Conservation (phyloP, 352 stramenopile genomes). For the Plasmopara muralis region DNA sequence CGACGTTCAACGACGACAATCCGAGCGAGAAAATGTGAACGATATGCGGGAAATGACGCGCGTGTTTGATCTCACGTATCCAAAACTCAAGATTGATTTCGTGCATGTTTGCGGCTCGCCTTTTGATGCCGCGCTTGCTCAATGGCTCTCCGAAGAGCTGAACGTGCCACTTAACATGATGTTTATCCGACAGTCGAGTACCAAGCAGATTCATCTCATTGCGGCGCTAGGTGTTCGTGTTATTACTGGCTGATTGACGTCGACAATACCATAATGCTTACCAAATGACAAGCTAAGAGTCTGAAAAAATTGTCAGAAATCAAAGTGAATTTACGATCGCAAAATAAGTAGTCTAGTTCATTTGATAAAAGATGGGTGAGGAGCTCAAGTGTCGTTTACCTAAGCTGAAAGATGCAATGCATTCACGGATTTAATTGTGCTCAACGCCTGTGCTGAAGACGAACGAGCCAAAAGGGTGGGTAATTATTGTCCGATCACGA, state of each 20-base stretch:
- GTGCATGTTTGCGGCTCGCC: slow-evolving; percentile 55
- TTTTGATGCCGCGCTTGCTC: slow-evolving; percentile 78
- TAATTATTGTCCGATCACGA: too few relatives aligned
- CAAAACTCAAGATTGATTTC: slow-evolving; percentile 89
- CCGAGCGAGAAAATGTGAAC: slow-evolving; percentile 36
- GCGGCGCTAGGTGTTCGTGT: slow-evolving; percentile 79
- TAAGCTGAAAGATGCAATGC: too few relatives aligned
- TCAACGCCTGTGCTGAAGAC: too few relatives aligned
- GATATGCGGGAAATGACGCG: slow-evolving; percentile 72
- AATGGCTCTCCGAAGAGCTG: slow-evolving; percentile 77
- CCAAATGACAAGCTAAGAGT: too few relatives aligned
- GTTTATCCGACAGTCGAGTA: slow-evolving; percentile 89
- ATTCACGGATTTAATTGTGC: too few relatives aligned
- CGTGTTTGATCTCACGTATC: slow-evolving; percentile 88
- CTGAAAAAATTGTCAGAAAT: too few relatives aligned
- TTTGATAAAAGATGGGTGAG: too few relatives aligned
- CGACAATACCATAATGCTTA: too few relatives aligned
- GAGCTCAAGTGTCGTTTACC: too few relatives aligned
- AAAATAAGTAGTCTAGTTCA: too few relatives aligned
- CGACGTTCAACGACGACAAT: slow-evolving; percentile 25
- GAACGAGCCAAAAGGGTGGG: too few relatives aligned
- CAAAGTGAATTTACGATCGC: too few relatives aligned
- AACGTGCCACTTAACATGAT: slow-evolving; percentile 87
- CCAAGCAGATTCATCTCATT: slow-evolving; percentile 87
- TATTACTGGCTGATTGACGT: slow-evolving; percentile 56